Base-by-base conservation (phyloP, 1,139 yeast species). In the Starmera stellimalicola region DNA sequence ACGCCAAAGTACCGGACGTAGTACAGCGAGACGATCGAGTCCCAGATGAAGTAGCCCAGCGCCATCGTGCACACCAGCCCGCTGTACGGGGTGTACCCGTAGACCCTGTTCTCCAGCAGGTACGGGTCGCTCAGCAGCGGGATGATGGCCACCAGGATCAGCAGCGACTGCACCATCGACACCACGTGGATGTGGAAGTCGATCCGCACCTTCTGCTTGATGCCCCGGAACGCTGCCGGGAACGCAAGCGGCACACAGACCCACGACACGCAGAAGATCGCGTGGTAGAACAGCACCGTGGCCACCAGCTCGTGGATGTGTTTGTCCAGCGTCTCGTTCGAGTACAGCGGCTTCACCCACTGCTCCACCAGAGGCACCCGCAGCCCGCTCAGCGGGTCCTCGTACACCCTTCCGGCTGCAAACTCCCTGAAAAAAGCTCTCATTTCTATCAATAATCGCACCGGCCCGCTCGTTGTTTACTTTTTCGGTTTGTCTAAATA, bases 41-140 rank as follows among this genome's bases (percentile, higher is more conserved):
- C 98, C 97, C 98, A 91, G n/a, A 84, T 47, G 54, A 91, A 91
- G 62, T 91, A 91, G 2, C 95, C 95, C 19, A 71, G 52, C 6
- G 95, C 88, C 53, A 77, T 61, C 3, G 93, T 65, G 26, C 74
- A 61, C 19, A 85, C 79, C 36, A 84, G 68, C 12, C 82, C 82
- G 2, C 80, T 75, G 50, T 81, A 85, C 4, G 88, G 84, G 20
- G 81, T 75, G 47, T 70, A 70, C 1, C 81, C 85, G 45, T 72
- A 70, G n/a, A 88, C 64, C 31, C 73, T 65, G 39, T 73, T 70
- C 15, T 55, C 52, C 38, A 63, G 60, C 20, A 73, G 55, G 32
- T 58, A 55, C 12, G 71, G 65, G 48, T 80, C 81, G 43, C 63
- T 60, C 60, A 80, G 75, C 54, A 77, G 61, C 0, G 91, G 91